phyloP scores from a whole-genome alignment of 2,329 filamentous ascomycete species.

The Aspergillus fructus region DNA sequence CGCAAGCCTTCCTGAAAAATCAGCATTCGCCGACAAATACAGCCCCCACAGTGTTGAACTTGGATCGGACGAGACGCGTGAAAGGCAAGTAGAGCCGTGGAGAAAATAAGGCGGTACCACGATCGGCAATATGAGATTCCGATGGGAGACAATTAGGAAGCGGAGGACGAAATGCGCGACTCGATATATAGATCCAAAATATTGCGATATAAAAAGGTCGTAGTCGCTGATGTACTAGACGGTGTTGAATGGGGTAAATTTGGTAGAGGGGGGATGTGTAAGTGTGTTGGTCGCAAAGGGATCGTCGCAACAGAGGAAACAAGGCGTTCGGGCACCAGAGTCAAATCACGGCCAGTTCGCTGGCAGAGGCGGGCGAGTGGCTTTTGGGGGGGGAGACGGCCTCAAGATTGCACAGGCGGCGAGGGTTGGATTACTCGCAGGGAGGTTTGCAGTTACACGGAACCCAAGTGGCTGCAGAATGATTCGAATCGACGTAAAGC shows the following conservation, averaged over 20 bases:
- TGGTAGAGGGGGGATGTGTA: neutral
- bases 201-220: neutral
- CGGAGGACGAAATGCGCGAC: neutral
- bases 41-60: constrained; percentile 7
- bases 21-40: constrained; percentile 37
- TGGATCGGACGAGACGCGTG: neutral
- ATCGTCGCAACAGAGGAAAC: constrained; percentile 29
- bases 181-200: neutral
- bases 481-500: constrained; percentile 16
- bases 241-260: neutral
- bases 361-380: constrained; percentile 28
- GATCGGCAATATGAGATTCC: neutral
- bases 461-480: constrained; percentile 21
- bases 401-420: constrained; percentile 21
- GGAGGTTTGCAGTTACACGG: constrained; percentile 33
- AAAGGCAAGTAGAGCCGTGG: neutral
- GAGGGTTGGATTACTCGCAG: constrained; percentile 33
- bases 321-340: constrained; percentile 39
- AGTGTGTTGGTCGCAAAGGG: constrained; percentile 12
- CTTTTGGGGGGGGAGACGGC: constrained; percentile 21
- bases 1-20: constrained; percentile 26
- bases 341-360: constrained; percentile 29
- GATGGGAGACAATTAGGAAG: neutral
- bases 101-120: constrained; percentile 1
- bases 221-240: neutral